Percentiles rank a stretch among this genome's conserved stretches.
These are phyloP conservation scores for Cutaneotrichosporon arboriforme DNA, from an alignment of 1,284 basidiomycete genomes.

Conservation along the genomic window DNA sequence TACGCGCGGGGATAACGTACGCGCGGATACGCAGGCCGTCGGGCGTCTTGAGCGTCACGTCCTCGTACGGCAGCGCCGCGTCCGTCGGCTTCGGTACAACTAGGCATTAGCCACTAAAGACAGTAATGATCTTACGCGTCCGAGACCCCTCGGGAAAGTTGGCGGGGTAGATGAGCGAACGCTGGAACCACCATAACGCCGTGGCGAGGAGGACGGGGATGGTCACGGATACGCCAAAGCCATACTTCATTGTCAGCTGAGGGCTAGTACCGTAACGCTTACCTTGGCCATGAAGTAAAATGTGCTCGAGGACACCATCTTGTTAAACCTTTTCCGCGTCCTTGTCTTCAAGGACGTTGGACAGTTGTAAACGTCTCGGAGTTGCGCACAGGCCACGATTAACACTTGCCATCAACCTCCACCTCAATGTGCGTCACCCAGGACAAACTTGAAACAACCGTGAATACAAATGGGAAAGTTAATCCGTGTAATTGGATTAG, in stretches of 20 bases:
- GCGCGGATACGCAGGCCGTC: conserved; percentile 59
- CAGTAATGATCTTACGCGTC: conserved; percentile 52
- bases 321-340: neutral
- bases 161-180: conserved; percentile 81
- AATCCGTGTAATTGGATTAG: no score
- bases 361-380: neutral
- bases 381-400: neutral
- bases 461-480: no score
- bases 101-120: conserved; percentile 31
- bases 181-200: conserved; percentile 76
- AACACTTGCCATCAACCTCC: neutral
- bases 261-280: neutral
- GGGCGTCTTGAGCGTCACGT: conserved; percentile 61
- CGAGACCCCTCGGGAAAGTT: conserved; percentile 80
- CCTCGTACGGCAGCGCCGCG: conserved; percentile 65
- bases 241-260: conserved; percentile 27
- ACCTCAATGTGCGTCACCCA: no score
- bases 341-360: neutral
- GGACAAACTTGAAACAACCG: no score
- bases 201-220: conserved; percentile 52
- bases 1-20: conserved; percentile 55
- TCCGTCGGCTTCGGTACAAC: conserved; percentile 67
- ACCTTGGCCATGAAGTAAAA: conserved; percentile 59
- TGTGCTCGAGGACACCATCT: conserved; percentile 21
- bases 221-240: conserved; percentile 26